phyloP scores from a whole-genome alignment of 441 rosid genomes.

The Hura crepitans region DNA sequence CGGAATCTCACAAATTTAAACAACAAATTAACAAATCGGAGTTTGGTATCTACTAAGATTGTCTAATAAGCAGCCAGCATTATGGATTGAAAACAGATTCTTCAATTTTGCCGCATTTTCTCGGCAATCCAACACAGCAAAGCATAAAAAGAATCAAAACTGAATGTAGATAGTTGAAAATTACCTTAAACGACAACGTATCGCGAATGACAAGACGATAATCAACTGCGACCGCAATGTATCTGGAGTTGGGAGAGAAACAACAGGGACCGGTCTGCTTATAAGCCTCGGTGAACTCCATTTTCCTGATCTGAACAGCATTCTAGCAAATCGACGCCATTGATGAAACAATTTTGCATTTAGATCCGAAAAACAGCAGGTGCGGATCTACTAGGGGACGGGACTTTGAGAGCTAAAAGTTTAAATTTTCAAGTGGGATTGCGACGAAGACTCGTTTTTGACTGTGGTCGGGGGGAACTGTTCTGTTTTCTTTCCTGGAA shows the following conservation, averaged over 20 bases:
- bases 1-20: slow-evolving; percentile 6
- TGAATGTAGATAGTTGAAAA: background rate
- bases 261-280: slow-evolving; percentile 85
- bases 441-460: background rate
- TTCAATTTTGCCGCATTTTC: background rate
- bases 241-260: slow-evolving; percentile 89
- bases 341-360: background rate
- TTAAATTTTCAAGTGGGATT: background rate
- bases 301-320: slow-evolving; percentile 20
- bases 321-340: background rate
- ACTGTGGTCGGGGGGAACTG: background rate
- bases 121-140: background rate
- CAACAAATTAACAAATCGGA: background rate
- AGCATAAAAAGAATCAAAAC: background rate
- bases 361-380: background rate
- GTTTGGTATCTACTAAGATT: background rate
- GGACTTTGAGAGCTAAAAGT: background rate
- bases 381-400: background rate
- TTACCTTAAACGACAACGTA: slow-evolving; percentile 75
- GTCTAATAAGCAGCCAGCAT: background rate
- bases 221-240: slow-evolving; percentile 84
- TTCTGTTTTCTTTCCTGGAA: background rate
- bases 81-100: too few relatives aligned
- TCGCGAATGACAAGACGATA: slow-evolving; percentile 91
- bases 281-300: slow-evolving; percentile 91